Percentiles rank a stretch among this genome's conserved stretches.
phyloP scores from a whole-genome alignment of 2,329 filamentous ascomycete species.

The Alternaria brassicicola region DNA sequence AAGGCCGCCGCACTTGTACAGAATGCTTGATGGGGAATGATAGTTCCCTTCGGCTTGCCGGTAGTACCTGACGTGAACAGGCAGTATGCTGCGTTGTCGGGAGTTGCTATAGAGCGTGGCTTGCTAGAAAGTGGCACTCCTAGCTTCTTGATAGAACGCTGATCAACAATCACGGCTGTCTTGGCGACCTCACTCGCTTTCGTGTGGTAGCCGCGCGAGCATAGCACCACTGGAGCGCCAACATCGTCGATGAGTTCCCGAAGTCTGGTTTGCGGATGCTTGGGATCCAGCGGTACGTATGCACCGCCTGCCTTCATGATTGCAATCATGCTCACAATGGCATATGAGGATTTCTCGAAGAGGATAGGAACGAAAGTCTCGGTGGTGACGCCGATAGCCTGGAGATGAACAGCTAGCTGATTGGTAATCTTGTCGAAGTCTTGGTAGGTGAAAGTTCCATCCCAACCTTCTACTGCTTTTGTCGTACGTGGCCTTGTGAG shows the following conservation, averaged over 20 bases:
- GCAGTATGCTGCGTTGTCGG: conserved; percentile 62
- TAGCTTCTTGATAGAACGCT: conserved; percentile 49
- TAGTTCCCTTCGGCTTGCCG: conserved; percentile 63
- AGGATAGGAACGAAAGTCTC: conserved; percentile 45
- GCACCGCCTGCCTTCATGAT: conserved; percentile 49
- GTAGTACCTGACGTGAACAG: conserved; percentile 59
- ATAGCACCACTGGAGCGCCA: conserved; percentile 36
- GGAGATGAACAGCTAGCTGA: conserved; percentile 34
- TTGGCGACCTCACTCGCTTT: conserved; percentile 33
- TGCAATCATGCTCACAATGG: conserved; percentile 43
- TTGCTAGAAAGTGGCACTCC: conserved; percentile 44
- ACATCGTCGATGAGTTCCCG: conserved; percentile 43
- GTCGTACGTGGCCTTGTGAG: conserved; percentile 34
- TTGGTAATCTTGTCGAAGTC: conserved; percentile 42
- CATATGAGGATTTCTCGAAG: conserved; percentile 46
- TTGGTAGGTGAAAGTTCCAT: conserved; percentile 41
- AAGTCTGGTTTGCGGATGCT: conserved; percentile 46
- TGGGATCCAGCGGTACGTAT: conserved; percentile 48
- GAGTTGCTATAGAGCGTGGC: conserved; percentile 45
- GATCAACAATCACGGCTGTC: conserved; percentile 40
- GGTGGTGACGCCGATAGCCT: conserved; percentile 31
- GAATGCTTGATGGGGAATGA: conserved; percentile 67
- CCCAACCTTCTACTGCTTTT: conserved; percentile 41
- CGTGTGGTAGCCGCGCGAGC: conserved; percentile 28
- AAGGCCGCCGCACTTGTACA: conserved; percentile 53